Base-by-base conservation (phyloP, 495 filamentous ascomycete species). In the Filosporella fistucella region DNA sequence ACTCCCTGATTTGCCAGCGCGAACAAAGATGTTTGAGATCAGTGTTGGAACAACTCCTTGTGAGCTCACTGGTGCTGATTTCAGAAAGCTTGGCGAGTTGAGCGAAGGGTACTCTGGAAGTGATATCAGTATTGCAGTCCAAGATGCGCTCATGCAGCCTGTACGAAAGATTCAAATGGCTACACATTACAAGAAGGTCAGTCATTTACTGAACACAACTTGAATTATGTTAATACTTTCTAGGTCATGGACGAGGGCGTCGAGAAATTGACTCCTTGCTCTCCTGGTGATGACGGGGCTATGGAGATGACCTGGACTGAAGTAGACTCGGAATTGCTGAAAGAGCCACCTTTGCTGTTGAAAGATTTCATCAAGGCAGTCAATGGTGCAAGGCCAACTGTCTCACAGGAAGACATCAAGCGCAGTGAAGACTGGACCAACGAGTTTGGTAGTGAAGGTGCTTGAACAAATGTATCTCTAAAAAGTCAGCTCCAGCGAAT, bases 101-200 rank as follows among this genome's bases (percentile, higher is more conserved):
- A 86, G 87, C 28, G 93, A 96, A 51, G 91, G 91, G 8, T 99
- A 96, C 61, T 95, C 90, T 0, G 93, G 93, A 10, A 91, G 85
- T 46, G 93, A 99, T 80, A 95, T 99, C 62, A 84, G 77, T 60
- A 97, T 97, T 59, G 91, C 87, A 4, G 93, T 97, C 20, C 93
- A 99, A 63, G 90, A 96, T 68, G 93, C 93, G 10, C 70, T 97
- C 16, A 99, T 99, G 93, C 89, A 97, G 60, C 94, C 93, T 1
- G 88, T 99, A 45, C 75, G 93, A 45, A 94, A 95, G 70, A 97
- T 99, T 53, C 91, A 97, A 69, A 95, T 88, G 38, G 93, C 93
- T 23, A 99, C 93, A 47, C 93, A 99, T 69, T 99, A 97, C 68
- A 97, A 96, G 64, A 85, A 86, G 76, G 91, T 93, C 72, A 34